Evolutionary conservation across 495 filamentous ascomycete species (phyloP).

Genomic region (Penicillium desertorum): DNA sequence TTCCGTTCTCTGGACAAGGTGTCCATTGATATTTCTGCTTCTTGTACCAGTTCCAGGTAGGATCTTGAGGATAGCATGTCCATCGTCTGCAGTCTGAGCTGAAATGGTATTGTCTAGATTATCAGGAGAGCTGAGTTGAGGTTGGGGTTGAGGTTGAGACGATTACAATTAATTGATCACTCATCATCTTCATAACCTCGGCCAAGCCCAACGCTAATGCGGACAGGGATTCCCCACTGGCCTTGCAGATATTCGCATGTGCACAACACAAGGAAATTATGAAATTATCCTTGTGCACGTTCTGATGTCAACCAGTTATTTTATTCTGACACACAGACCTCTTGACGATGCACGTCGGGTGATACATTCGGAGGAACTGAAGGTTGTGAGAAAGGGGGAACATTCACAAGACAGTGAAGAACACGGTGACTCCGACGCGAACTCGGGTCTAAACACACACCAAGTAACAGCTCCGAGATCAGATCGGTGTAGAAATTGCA

Average conservation of each 20-base stretch:
- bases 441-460: background rate
- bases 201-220: conserved; percentile 2
- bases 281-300: background rate
- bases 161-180: background rate
- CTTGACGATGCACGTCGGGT: too few relatives aligned
- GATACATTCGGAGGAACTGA: too few relatives aligned
- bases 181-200: conserved; percentile 5
- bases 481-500: background rate
- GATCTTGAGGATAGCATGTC: conserved; percentile 21
- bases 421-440: background rate
- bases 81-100: background rate
- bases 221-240: background rate
- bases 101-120: background rate
- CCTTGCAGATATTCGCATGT: background rate
- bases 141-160: background rate
- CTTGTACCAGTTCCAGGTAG: conserved; percentile 18
- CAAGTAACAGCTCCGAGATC: conserved; percentile 8
- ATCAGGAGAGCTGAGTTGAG: background rate
- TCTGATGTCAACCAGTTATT: background rate
- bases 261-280: background rate
- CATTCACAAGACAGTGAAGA: too few relatives aligned
- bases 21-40: background rate
- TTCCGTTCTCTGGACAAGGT: background rate
- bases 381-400: too few relatives aligned
- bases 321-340: background rate